These are phyloP conservation scores for Magnusiomyces ingens DNA, from an alignment of 1,139 yeast species.

Conservation along the genomic window DNA sequence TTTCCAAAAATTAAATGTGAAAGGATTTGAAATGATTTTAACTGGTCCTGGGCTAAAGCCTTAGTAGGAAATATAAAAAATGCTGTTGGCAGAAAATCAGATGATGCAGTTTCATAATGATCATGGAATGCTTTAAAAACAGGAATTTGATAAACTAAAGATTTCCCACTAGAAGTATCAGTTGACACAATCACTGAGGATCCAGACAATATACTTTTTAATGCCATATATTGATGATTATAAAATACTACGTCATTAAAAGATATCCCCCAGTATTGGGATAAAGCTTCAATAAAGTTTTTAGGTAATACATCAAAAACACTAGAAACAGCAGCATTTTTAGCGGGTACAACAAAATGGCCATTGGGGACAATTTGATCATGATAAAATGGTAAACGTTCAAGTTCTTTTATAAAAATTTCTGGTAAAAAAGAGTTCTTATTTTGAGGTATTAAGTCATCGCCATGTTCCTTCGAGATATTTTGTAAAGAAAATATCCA, in stretches of 20 bases:
- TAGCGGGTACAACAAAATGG: not conserved
- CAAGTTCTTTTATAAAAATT: not conserved
- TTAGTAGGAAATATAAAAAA: conserved; percentile 92
- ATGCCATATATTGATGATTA: conserved; percentile 74
- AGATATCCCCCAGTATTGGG: conserved; percentile 34
- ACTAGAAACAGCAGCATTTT: not conserved
- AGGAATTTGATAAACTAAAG: conserved; percentile 84
- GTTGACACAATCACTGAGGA: conserved; percentile 80
- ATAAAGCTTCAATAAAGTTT: not conserved
- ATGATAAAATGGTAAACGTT: not conserved
- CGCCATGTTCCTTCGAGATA: not conserved
- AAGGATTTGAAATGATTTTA: conserved; percentile 63
- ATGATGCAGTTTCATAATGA: not conserved
- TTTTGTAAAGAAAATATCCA: not conserved
- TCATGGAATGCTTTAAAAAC: conserved; percentile 47
- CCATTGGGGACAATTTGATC: conserved; percentile 3
- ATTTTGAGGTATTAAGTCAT: not conserved
- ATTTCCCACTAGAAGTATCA: conserved; percentile 92
- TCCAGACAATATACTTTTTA: conserved; percentile 48
- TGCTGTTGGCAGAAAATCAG: conserved; percentile 52
- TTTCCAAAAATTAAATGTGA: conserved; percentile 31
- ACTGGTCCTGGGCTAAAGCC: conserved; percentile 95
- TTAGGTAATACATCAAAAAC: not conserved
- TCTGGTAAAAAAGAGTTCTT: not conserved
- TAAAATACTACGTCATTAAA: conserved; percentile 43